phyloP scores from a whole-genome alignment of 495 filamentous ascomycete species.

The Lophium mytilinum region DNA sequence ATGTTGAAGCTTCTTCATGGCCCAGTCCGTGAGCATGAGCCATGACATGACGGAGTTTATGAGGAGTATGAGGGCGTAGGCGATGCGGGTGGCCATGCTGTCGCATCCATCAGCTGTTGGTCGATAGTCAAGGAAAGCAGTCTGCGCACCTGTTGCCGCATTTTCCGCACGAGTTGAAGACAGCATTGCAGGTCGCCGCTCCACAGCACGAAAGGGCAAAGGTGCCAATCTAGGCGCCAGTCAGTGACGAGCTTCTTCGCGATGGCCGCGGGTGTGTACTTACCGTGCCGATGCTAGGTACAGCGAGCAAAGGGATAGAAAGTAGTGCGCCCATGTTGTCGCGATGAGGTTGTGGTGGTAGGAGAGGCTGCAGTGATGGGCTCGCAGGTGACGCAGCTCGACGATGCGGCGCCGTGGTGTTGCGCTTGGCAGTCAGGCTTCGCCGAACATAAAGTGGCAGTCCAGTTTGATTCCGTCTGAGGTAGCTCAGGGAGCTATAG shows the following conservation, averaged over 20 bases:
- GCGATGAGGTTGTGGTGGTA: conserved; percentile 18
- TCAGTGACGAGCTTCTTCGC: conserved; percentile 19
- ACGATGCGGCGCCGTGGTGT: conserved; percentile 1
- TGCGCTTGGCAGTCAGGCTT: neutral
- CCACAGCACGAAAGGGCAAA: conserved; percentile 84
- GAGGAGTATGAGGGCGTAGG: conserved; percentile 91
- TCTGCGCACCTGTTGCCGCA: conserved; percentile 78
- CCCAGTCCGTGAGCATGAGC: conserved; percentile 99
- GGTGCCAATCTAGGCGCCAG: conserved; percentile 54
- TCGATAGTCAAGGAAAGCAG: neutral
- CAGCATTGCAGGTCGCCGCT: conserved; percentile 87
- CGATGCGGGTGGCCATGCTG: conserved; percentile 93
- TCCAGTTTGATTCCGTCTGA: no score
- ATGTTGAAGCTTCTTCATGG: conserved; percentile 86
- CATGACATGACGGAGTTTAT: conserved; percentile 94
- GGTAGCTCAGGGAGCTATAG: no score
- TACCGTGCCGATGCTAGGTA: conserved; percentile 84
- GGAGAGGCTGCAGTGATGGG: neutral
- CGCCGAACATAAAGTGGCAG: no score
- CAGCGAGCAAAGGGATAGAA: conserved; percentile 77
- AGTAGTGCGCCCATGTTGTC: conserved; percentile 78
- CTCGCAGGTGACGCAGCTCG: conserved; percentile 5
- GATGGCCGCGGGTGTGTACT: conserved; percentile 26
- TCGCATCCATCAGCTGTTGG: conserved; percentile 5
- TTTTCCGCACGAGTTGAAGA: conserved; percentile 91